A percentile compares a stretch with the other conserved stretches of the same genome.
Conservation (phyloP, 1,139 yeast species). For the Hanseniaspora gamundiae region DNA sequence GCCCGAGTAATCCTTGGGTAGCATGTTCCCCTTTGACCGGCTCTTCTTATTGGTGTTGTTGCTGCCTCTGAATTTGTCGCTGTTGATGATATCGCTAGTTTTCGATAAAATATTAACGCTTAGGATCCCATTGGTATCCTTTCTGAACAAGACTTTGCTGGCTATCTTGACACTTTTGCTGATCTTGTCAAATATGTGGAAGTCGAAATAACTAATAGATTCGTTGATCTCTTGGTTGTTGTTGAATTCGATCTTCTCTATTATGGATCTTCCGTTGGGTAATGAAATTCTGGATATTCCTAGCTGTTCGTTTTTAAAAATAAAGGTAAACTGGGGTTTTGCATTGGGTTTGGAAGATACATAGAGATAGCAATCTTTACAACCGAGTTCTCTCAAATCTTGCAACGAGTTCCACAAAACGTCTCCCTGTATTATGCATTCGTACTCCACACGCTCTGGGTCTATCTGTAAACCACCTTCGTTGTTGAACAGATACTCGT, state of each 20-base stretch:
- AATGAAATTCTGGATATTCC: constrained; percentile 59
- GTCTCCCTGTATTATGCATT: constrained; percentile 55
- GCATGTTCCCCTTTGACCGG: constrained; percentile 12
- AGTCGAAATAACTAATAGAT: constrained; percentile 35
- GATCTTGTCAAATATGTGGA: constrained; percentile 39
- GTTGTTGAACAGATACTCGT: constrained; percentile 7
- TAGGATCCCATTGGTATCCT: constrained; percentile 42
- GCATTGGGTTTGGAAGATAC: constrained; percentile 26
- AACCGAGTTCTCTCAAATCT: constrained; percentile 54
- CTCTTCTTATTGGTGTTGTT: constrained; percentile 14
- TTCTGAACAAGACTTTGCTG: constrained; percentile 45
- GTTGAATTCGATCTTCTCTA: constrained; percentile 38
- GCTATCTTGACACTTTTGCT: constrained; percentile 45
- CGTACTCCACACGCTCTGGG: constrained; percentile 40
- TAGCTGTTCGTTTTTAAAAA: constrained; percentile 49
- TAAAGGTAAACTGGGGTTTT: constrained; percentile 30
- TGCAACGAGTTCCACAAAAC: constrained; percentile 50
- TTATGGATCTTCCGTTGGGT: constrained; percentile 50
- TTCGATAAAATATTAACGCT: constrained; percentile 26
- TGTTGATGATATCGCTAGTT: constrained; percentile 17
- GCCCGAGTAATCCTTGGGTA: constrained; percentile 37
- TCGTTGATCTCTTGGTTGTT: constrained; percentile 18
- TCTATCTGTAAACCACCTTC: constrained; percentile 34
- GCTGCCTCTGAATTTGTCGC: constrained; percentile 18
- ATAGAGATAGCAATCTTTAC: constrained; percentile 46